Percentiles rank a stretch among this genome's conserved stretches.
phyloP scores from a whole-genome alignment of 306 rosid species.

The Cucumis hystrix region DNA sequence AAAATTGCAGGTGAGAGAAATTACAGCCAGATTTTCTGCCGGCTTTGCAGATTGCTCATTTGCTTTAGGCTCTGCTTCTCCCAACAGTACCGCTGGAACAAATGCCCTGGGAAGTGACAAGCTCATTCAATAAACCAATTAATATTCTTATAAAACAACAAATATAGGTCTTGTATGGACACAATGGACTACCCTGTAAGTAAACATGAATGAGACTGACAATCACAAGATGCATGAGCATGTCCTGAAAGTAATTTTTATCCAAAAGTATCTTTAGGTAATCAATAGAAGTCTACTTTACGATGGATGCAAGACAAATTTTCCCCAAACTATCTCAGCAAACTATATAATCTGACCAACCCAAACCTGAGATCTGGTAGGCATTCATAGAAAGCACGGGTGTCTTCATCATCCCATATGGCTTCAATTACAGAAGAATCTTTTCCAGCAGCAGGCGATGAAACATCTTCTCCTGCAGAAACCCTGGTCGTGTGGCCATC shows the following conservation, averaged over 20 bases:
- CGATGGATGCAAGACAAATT: background rate
- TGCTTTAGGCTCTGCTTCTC: constrained; percentile 71
- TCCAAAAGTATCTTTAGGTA: background rate
- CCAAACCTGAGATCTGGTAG: constrained; percentile 97
- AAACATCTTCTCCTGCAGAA: constrained; percentile 79
- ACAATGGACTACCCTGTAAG: background rate
- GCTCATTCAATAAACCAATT: constrained; percentile 1
- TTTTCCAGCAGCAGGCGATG: constrained; percentile 69
- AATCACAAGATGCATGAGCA: background rate
- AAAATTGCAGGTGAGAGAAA: constrained; percentile 11
- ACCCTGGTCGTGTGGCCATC: constrained; percentile 97
- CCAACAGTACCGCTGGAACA: constrained; percentile 97
- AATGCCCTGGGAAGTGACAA: constrained; percentile 56
- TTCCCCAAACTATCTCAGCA: background rate
- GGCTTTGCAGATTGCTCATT: constrained; percentile 69
- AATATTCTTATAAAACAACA: background rate
- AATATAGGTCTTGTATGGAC: background rate
- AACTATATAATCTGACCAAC: constrained; percentile 8
- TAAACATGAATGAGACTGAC: background rate
- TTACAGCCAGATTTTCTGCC: constrained; percentile 74
- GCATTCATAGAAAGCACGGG: constrained; percentile 85
- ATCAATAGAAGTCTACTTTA: background rate
- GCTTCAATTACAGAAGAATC: constrained; percentile 74
- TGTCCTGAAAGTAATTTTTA: background rate
- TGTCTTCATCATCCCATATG: constrained; percentile 97